phyloP scores from a whole-genome alignment of 2,329 filamentous ascomycete genomes.

The Penicillium sp. region DNA sequence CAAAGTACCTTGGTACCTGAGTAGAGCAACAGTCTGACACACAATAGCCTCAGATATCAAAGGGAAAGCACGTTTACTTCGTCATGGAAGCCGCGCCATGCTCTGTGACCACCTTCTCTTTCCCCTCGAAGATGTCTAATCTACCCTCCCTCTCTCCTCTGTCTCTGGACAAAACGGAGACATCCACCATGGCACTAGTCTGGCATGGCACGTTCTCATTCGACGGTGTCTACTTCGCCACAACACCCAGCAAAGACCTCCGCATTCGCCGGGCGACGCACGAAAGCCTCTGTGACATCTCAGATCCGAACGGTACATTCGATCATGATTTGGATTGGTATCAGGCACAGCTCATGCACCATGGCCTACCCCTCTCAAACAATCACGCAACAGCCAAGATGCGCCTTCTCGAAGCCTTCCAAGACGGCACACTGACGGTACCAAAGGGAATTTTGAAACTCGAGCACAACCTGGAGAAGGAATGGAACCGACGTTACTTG shows the following conservation, averaged over 20 bases:
- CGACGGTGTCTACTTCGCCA: constrained; percentile 46
- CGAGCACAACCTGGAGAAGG: constrained; percentile 59
- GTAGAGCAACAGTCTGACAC: too few species aligned
- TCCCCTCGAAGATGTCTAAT: too few species aligned
- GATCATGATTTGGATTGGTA: constrained; percentile 64
- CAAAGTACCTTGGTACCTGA: too few species aligned
- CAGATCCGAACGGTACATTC: constrained; percentile 23
- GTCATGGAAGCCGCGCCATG: too few species aligned
- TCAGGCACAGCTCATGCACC: constrained; percentile 63
- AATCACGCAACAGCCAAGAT: constrained; percentile 61
- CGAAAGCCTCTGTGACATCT: constrained; percentile 43
- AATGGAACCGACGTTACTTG: constrained; percentile 52
- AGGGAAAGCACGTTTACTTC: too few species aligned
- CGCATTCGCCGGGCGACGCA: constrained; percentile 49
- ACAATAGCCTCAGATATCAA: too few species aligned
- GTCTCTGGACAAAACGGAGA: neutral
- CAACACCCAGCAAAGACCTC: constrained; percentile 38
- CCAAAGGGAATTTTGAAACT: constrained; percentile 52
- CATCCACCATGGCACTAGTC: constrained; percentile 21
- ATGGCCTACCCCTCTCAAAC: constrained; percentile 59
- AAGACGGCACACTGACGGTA: constrained; percentile 50
- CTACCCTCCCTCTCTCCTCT: too few species aligned
- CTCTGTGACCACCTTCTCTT: too few species aligned
- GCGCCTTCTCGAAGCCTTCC: constrained; percentile 60
- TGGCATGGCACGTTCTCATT: constrained; percentile 47